Conservation (phyloP, 2,329 filamentous ascomycete species). For the Aspergillus pseudotamarii region DNA sequence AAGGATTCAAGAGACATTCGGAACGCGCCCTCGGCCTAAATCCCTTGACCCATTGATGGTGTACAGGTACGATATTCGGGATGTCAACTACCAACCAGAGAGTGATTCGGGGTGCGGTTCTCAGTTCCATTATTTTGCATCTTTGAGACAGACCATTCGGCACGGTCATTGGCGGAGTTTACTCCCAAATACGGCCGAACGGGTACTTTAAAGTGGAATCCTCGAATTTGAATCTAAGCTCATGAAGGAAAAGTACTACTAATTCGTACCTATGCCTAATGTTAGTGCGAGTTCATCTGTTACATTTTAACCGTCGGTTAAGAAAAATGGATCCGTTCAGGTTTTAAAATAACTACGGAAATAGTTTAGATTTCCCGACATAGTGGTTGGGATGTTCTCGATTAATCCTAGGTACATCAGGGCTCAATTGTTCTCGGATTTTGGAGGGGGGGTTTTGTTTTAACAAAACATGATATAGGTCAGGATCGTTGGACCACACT, state of each 20-base stretch:
- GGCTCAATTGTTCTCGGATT: neutral
- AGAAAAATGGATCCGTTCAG: neutral
- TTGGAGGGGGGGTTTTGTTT: neutral
- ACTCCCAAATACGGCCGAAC: slow-evolving; percentile 1
- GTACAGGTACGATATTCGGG: too few relatives aligned
- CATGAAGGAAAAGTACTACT: slow-evolving; percentile 1
- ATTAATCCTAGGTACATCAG: neutral
- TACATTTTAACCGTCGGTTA: slow-evolving; percentile 2
- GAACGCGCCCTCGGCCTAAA: neutral
- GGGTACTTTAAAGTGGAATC: neutral
- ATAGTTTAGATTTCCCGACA: neutral
- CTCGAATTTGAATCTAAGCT: neutral
- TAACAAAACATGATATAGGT: neutral
- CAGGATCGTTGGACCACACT: neutral
- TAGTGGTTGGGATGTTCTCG: neutral
- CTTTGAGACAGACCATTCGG: neutral
- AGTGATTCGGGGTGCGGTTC: neutral
- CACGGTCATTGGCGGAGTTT: slow-evolving; percentile 6
- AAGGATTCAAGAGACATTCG: neutral
- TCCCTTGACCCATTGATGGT: neutral
- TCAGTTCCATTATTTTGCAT: neutral
- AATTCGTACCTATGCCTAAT: neutral
- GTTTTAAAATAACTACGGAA: neutral
- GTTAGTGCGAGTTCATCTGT: neutral
- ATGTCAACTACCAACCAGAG: too few relatives aligned